Percentiles rank a stretch among this genome's conserved stretches.
Conservation (phyloP, 169 alveolate species). For the Cryptosporidium parvum region DNA sequence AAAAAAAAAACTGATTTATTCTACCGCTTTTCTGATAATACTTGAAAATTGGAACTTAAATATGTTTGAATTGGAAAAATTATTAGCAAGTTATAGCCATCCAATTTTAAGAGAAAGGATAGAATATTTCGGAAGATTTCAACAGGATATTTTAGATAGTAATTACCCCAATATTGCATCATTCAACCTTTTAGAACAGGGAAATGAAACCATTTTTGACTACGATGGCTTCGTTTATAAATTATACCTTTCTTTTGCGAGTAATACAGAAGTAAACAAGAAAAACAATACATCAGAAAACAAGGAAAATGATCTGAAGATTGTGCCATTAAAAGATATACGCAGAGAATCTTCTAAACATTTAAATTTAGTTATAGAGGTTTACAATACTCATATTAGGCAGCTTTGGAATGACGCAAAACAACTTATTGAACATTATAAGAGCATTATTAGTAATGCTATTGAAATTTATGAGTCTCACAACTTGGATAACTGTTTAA, state of each 20-base stretch:
- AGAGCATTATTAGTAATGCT: conserved; percentile 10
- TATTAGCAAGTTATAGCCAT: conserved; percentile 20
- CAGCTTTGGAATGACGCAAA: conserved; percentile 72
- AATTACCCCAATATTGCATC: background rate
- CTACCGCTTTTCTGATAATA: conserved; percentile 6
- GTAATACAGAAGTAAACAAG: background rate
- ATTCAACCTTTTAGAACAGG: conserved; percentile 15
- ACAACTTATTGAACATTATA: conserved; percentile 55
- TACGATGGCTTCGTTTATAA: conserved; percentile 34
- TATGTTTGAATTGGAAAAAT: conserved; percentile 39
- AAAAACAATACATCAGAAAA: background rate
- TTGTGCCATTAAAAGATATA: background rate
- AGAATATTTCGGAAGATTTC: background rate
- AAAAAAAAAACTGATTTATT: background rate
- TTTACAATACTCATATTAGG: conserved; percentile 1
- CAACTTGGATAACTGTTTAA: background rate
- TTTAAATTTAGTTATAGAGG: conserved; percentile 27
- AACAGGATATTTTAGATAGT: background rate
- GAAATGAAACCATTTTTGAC: conserved; percentile 37
- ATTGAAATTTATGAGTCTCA: conserved; percentile 7
- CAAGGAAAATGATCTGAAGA: background rate
- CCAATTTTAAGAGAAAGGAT: conserved; percentile 46
- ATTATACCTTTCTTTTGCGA: conserved; percentile 6
- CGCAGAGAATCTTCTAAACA: no score
- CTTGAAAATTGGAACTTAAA: conserved; percentile 2